A percentile compares a stretch with the other conserved stretches of the same genome.
Evolutionary conservation across 2,329 filamentous ascomycete genomes (phyloP).

Genomic region (Sclerotinia trifoliorum): DNA sequence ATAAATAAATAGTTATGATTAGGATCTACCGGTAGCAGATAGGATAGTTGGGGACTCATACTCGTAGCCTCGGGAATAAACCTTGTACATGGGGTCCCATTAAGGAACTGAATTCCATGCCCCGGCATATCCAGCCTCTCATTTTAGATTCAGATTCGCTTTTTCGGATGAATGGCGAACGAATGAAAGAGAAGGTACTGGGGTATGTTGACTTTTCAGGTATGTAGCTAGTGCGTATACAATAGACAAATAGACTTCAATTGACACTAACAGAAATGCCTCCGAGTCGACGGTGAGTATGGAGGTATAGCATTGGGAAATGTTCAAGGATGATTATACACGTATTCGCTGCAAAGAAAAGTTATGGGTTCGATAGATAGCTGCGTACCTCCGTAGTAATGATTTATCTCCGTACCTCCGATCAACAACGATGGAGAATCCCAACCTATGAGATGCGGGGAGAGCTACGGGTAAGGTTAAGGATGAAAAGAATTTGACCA

Average conservation of each 20-base stretch:
- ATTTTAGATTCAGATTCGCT: conserved; percentile 8
- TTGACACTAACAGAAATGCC: no score
- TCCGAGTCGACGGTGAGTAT: no score
- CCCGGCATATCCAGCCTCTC: conserved; percentile 18
- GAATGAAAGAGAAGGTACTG: conserved; percentile 1
- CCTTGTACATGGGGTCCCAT: neutral
- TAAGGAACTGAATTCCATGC: neutral
- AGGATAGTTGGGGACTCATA: neutral
- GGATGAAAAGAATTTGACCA: neutral
- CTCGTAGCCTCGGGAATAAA: conserved; percentile 14
- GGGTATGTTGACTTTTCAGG: neutral
- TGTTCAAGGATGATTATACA: neutral
- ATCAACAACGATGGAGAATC: neutral
- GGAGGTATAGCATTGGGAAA: no score
- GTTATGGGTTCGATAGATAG: neutral
- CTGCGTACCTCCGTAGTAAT: no score
- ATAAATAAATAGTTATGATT: neutral
- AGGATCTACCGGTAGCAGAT: neutral
- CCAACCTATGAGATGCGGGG: conserved; percentile 15
- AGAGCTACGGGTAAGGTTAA: neutral
- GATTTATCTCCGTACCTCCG: no score
- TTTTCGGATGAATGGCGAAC: conserved; percentile 24
- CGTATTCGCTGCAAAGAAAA: neutral
- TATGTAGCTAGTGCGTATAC: no score
- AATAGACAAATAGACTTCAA: no score